A percentile compares a stretch with the other conserved stretches of the same genome.
phyloP scores from a whole-genome alignment of 2,329 filamentous ascomycete genomes.

The Epichloe amarillans region DNA sequence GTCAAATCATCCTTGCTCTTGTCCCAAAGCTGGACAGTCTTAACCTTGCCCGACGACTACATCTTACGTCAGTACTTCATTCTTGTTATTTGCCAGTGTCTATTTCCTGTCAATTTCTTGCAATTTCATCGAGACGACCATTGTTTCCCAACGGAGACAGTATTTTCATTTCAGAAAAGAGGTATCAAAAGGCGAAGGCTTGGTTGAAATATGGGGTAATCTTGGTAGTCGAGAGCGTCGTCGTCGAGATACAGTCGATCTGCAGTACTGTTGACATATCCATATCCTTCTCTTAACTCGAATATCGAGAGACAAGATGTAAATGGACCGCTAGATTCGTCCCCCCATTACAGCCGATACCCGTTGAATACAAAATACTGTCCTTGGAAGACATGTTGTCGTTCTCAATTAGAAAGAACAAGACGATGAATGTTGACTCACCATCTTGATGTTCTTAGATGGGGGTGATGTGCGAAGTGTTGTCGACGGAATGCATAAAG shows the following conservation, averaged over 20 bases:
- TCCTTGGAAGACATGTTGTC: background rate
- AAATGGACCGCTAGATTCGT: background rate
- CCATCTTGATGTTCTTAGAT: conserved; percentile 34
- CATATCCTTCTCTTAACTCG: background rate
- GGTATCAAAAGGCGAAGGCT: no score
- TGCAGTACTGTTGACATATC: background rate
- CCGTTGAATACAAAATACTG: background rate
- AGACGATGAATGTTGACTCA: conserved; percentile 23
- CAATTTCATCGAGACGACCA: background rate
- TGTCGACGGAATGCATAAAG: conserved; percentile 24
- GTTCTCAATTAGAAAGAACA: conserved; percentile 1
- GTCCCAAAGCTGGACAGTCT: conserved; percentile 92
- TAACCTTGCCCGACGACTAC: conserved; percentile 56
- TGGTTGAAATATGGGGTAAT: background rate
- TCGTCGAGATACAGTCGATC: background rate
- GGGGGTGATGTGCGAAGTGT: conserved; percentile 24
- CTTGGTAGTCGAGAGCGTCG: background rate
- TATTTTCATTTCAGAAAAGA: background rate
- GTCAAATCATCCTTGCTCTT: conserved; percentile 98
- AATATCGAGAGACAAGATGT: background rate
- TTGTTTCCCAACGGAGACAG: background rate
- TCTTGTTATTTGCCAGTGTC: background rate
- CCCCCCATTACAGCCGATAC: background rate
- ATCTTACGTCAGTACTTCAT: background rate
- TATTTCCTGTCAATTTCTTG: background rate